Conservation (phyloP, 441 rosid species). For the Manihot esculenta region DNA sequence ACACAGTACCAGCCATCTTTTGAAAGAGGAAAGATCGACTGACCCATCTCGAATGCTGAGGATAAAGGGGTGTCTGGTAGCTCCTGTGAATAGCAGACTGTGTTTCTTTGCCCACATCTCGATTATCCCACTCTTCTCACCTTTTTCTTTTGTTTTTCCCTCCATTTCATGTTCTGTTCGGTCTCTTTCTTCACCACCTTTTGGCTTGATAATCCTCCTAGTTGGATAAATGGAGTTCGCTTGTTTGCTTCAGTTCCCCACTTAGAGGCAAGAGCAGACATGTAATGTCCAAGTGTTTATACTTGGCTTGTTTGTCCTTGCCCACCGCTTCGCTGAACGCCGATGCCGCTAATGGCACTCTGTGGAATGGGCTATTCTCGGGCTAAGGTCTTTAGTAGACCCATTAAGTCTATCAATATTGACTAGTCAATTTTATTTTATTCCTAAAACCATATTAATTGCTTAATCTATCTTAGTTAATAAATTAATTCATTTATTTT, state of each 20-base stretch:
- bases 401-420: too few relatives aligned
- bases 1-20: constrained; percentile 59
- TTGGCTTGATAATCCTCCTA: background rate
- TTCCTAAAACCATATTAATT: too few relatives aligned
- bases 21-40: constrained; percentile 49
- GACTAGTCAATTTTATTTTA: too few relatives aligned
- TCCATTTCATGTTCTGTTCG: constrained; percentile 1
- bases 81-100: constrained; percentile 40
- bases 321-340: background rate
- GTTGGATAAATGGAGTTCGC: background rate
- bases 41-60: constrained; percentile 63
- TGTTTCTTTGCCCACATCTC: constrained; percentile 58
- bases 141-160: constrained; percentile 18
- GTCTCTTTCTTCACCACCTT: background rate
- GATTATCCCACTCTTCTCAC: constrained; percentile 34
- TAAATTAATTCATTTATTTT: too few relatives aligned
- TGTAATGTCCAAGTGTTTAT: background rate
- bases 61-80: constrained; percentile 59
- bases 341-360: background rate
- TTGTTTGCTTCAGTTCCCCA: background rate
- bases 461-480: too few relatives aligned
- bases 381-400: background rate
- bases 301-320: background rate
- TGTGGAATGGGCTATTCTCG: background rate
- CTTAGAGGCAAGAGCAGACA: too few relatives aligned